Conservation (phyloP, 139 green algal species). For the Nannochloris sp. region DNA sequence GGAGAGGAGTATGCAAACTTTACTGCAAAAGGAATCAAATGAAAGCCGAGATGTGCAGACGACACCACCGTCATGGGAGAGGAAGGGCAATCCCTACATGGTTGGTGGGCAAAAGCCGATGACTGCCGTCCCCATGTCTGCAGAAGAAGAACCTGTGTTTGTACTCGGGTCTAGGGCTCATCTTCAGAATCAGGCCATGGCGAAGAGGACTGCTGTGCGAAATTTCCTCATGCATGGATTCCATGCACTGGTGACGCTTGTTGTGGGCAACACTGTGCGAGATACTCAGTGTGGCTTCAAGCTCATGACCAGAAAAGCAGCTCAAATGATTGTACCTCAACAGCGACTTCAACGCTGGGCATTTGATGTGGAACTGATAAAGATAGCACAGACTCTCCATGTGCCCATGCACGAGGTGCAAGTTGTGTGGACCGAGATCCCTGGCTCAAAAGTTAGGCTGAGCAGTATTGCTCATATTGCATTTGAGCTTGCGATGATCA, state of each 20-base stretch:
- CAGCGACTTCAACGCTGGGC: slow-evolving; percentile 90
- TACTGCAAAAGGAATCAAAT: not conserved
- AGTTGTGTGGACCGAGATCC: slow-evolving; percentile 91
- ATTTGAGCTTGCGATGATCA: slow-evolving; percentile 64
- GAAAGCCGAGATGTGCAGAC: slow-evolving; percentile 1
- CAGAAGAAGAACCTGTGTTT: slow-evolving; percentile 4
- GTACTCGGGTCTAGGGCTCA: slow-evolving; percentile 60
- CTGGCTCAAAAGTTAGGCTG: slow-evolving; percentile 86
- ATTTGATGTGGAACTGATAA: slow-evolving; percentile 96
- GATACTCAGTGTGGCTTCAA: slow-evolving; percentile 98
- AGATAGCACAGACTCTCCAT: slow-evolving; percentile 60
- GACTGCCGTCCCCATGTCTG: not conserved
- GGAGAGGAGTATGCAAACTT: slow-evolving; percentile 42
- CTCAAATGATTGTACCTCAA: slow-evolving; percentile 68
- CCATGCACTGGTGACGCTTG: slow-evolving; percentile 72
- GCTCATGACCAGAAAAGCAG: slow-evolving; percentile 78
- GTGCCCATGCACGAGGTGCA: slow-evolving; percentile 52
- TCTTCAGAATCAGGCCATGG: slow-evolving; percentile 35
- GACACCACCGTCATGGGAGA: not conserved
- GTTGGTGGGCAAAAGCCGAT: not conserved
- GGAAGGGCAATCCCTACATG: not conserved
- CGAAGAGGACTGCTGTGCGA: slow-evolving; percentile 50
- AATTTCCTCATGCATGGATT: slow-evolving; percentile 89
- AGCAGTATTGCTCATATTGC: slow-evolving; percentile 88
- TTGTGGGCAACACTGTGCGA: slow-evolving; percentile 52